phyloP scores from a whole-genome alignment of 495 filamentous ascomycete genomes.

The Niebla homalea region DNA sequence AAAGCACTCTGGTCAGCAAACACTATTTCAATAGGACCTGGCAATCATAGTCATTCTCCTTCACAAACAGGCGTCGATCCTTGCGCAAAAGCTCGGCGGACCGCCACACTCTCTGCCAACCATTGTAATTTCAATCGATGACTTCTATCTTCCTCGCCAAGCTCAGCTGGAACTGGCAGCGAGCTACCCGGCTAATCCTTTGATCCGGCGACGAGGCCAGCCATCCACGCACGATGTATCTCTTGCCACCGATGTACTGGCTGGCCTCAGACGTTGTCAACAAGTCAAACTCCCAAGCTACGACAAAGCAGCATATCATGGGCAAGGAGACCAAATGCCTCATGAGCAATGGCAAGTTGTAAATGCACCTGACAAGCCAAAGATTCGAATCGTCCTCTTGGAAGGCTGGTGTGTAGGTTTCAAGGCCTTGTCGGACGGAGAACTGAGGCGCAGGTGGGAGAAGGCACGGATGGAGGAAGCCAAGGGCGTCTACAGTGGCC shows the following conservation, averaged over 20 bases:
- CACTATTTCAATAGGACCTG: not conserved
- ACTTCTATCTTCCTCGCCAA: constrained; percentile 69
- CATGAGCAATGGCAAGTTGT: constrained; percentile 45
- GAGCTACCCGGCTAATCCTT: constrained; percentile 51
- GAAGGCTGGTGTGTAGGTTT: constrained; percentile 94
- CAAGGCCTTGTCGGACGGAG: constrained; percentile 41
- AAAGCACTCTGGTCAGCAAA: constrained; percentile 63
- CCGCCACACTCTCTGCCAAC: constrained; percentile 56
- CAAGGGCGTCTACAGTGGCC: constrained; percentile 27
- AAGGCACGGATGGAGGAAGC: constrained; percentile 34
- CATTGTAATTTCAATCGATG: constrained; percentile 75
- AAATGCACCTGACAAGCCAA: constrained; percentile 39
- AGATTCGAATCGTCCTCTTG: constrained; percentile 55
- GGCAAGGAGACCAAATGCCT: constrained; percentile 65
- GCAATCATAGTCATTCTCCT: too few relatives aligned
- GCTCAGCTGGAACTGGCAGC: constrained; percentile 57
- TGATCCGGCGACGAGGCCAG: constrained; percentile 74
- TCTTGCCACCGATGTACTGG: constrained; percentile 50
- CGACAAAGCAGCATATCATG: constrained; percentile 67
- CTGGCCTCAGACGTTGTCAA: constrained; percentile 37
- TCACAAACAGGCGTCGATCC: constrained; percentile 41
- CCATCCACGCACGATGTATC: constrained; percentile 73
- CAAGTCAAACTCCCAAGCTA: constrained; percentile 60
- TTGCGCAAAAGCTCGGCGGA: constrained; percentile 52
- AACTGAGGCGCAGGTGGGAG: constrained; percentile 46